Percentiles rank a stretch among this genome's conserved stretches.
These are phyloP conservation scores for Trametes versicolor DNA, from an alignment of 1,284 basidiomycete genomes.

Conservation along the genomic window DNA sequence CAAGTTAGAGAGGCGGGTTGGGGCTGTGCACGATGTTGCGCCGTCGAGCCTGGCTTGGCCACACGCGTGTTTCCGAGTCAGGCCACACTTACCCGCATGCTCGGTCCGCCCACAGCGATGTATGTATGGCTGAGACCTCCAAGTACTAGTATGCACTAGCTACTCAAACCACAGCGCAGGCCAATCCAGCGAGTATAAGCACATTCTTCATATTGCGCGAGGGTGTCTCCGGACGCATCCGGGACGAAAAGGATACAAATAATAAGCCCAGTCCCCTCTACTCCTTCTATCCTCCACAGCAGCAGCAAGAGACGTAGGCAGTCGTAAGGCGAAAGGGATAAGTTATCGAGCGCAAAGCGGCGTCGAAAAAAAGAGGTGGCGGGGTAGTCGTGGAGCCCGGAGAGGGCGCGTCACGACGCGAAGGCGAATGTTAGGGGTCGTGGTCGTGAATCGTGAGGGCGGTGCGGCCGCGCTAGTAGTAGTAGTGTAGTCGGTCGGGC, in stretches of 20 bases:
- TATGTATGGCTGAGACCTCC: too few species aligned
- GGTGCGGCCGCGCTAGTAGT: background rate
- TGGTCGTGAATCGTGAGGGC: background rate
- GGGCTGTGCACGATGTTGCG: too few species aligned
- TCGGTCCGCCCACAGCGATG: too few species aligned
- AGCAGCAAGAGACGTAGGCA: background rate
- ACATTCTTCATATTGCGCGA: background rate
- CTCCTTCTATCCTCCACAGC: background rate
- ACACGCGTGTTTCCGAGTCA: too few species aligned
- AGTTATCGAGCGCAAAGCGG: slow-evolving; percentile 2
- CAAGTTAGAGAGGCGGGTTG: too few species aligned
- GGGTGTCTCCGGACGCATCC: slow-evolving; percentile 16
- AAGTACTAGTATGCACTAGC: too few species aligned
- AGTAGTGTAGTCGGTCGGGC: background rate
- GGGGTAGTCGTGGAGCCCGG: background rate
- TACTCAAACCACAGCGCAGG: too few species aligned
- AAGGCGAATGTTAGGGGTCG: background rate
- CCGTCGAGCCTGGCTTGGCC: too few species aligned
- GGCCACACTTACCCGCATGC: too few species aligned
- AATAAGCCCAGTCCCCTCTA: background rate
- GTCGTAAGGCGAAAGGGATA: slow-evolving; percentile 2
- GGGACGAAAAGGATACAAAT: slow-evolving; percentile 13
- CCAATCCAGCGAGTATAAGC: background rate
- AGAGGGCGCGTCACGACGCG: background rate
- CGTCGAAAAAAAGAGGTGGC: background rate